Percentiles rank a stretch among this genome's conserved stretches.
phyloP scores from a whole-genome alignment of 2,329 filamentous ascomycete genomes.

The Pyricularia sp. region DNA sequence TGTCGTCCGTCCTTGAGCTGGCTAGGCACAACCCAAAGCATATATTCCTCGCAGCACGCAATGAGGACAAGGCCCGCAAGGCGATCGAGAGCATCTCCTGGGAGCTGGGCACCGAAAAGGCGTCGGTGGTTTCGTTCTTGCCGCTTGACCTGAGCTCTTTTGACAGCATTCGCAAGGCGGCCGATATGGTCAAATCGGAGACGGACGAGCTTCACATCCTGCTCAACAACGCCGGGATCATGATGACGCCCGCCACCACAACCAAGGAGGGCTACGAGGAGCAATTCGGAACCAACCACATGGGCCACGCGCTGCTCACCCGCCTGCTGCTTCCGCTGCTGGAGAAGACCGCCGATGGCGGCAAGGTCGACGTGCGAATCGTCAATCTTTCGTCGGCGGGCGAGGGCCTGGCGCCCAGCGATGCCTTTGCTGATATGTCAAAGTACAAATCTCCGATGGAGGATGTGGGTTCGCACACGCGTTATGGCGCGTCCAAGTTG shows the following conservation, averaged over 20 bases:
- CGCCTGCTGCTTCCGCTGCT: slow-evolving; percentile 19
- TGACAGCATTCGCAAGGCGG: slow-evolving; percentile 23
- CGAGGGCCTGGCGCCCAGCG: slow-evolving; percentile 5
- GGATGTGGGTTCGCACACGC: slow-evolving; percentile 6
- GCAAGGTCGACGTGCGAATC: slow-evolving; percentile 13
- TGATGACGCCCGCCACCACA: slow-evolving; percentile 19
- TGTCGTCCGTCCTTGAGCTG: slow-evolving; percentile 27
- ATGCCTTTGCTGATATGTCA: slow-evolving; percentile 8
- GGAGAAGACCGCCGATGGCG: slow-evolving; percentile 9
- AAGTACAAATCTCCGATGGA: slow-evolving; percentile 9
- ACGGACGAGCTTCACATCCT: slow-evolving; percentile 27
- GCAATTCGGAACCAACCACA: slow-evolving; percentile 33
- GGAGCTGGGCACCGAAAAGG: slow-evolving; percentile 6
- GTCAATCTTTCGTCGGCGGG: slow-evolving; percentile 11
- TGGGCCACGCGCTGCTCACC: slow-evolving; percentile 30
- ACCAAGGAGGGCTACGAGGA: slow-evolving; percentile 32
- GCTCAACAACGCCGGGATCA: slow-evolving; percentile 32
- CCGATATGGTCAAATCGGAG: slow-evolving; percentile 19
- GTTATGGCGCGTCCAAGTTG: slow-evolving; percentile 33
- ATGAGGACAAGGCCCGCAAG: slow-evolving; percentile 31
- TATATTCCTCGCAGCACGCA: slow-evolving; percentile 22
- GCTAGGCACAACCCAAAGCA: slow-evolving; percentile 22
- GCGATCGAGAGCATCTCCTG: slow-evolving; percentile 25
- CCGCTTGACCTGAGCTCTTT: background rate
- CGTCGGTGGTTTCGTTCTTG: background rate